Evolutionary conservation across 1,139 yeast genomes (phyloP).

Genomic region (Komagataea norvegica): DNA sequence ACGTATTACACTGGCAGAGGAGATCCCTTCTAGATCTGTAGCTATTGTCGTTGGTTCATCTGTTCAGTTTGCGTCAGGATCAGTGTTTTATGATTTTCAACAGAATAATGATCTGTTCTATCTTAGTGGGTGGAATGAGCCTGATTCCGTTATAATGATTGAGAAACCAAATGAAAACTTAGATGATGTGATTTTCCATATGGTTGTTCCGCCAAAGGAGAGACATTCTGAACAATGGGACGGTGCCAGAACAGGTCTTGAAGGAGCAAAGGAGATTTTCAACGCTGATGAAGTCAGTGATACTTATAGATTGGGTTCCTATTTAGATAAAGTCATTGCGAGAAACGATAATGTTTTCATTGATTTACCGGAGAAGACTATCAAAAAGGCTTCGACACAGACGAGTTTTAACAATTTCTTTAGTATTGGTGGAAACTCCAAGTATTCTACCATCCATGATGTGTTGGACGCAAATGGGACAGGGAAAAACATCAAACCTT

Average conservation of each 20-base stretch:
- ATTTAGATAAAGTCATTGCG: slow-evolving; percentile 43
- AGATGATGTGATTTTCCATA: slow-evolving; percentile 58
- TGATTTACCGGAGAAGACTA: slow-evolving; percentile 32
- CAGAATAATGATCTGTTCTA: slow-evolving; percentile 87
- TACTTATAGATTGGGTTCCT: slow-evolving; percentile 37
- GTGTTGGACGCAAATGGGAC: slow-evolving; percentile 23
- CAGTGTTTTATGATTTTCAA: slow-evolving; percentile 87
- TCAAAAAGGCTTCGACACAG: slow-evolving; percentile 19
- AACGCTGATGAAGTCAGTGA: slow-evolving; percentile 78
- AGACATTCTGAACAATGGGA: slow-evolving; percentile 85
- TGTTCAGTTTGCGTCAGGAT: slow-evolving; percentile 76
- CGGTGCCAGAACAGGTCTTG: slow-evolving; percentile 83
- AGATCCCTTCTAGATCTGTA: slow-evolving; percentile 59
- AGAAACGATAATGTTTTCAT: slow-evolving; percentile 48
- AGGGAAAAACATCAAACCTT: slow-evolving; percentile 38
- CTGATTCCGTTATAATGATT: slow-evolving; percentile 71
- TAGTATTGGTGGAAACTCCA: slow-evolving; percentile 20
- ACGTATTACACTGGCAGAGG: slow-evolving; percentile 50
- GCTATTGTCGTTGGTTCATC: slow-evolving; percentile 73
- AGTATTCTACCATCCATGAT: slow-evolving; percentile 27
- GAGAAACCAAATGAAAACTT: slow-evolving; percentile 54
- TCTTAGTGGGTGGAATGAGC: slow-evolving; percentile 91
- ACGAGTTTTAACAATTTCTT: slow-evolving; percentile 22
- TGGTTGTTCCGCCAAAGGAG: slow-evolving; percentile 86
- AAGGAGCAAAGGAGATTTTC: slow-evolving; percentile 76